A percentile compares a stretch with the other conserved stretches of the same genome.
Conservation (phyloP, 257 asterid genomes). For the Solanum sejunctum region DNA sequence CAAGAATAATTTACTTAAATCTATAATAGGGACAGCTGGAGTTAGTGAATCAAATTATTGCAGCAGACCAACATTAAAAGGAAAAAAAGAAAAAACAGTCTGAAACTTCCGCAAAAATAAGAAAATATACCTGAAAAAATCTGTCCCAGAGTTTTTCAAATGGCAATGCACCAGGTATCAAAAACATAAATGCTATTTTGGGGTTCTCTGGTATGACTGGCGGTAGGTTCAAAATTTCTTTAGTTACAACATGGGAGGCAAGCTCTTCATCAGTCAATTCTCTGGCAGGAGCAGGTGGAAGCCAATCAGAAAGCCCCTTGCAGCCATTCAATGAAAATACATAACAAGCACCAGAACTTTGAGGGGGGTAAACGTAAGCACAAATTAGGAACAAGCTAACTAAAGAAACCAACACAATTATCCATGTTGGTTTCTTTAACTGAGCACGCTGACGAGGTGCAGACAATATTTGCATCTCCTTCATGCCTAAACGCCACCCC, state of each 20-base stretch:
- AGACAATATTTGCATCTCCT: slow-evolving; percentile 64
- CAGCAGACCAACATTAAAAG: neutral
- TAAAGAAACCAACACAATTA: slow-evolving; percentile 69
- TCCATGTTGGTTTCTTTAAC: slow-evolving; percentile 89
- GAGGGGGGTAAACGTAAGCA: slow-evolving; percentile 89
- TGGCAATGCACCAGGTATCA: slow-evolving; percentile 95
- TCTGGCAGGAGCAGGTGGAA: slow-evolving; percentile 74
- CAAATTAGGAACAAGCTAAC: slow-evolving; percentile 80
- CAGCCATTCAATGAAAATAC: slow-evolving; percentile 74
- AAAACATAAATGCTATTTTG: slow-evolving; percentile 85
- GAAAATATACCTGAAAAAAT: slow-evolving; percentile 70
- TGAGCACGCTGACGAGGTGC: slow-evolving; percentile 80
- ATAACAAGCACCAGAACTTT: slow-evolving; percentile 71
- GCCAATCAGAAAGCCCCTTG: slow-evolving; percentile 62
- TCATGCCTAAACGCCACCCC: slow-evolving; percentile 86
- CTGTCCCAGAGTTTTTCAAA: slow-evolving; percentile 96
- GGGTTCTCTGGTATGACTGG: slow-evolving; percentile 32
- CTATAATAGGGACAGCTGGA: neutral
- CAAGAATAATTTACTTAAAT: neutral
- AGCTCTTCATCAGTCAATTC: slow-evolving; percentile 77
- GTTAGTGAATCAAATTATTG: neutral
- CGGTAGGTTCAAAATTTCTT: slow-evolving; percentile 63
- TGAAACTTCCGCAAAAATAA: neutral
- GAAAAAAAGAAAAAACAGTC: neutral
- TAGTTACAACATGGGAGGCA: slow-evolving; percentile 79